Percentiles rank a stretch among this genome's conserved stretches.
Conservation (phyloP, 345 rosid species). For the Streptanthus diversifolius region DNA sequence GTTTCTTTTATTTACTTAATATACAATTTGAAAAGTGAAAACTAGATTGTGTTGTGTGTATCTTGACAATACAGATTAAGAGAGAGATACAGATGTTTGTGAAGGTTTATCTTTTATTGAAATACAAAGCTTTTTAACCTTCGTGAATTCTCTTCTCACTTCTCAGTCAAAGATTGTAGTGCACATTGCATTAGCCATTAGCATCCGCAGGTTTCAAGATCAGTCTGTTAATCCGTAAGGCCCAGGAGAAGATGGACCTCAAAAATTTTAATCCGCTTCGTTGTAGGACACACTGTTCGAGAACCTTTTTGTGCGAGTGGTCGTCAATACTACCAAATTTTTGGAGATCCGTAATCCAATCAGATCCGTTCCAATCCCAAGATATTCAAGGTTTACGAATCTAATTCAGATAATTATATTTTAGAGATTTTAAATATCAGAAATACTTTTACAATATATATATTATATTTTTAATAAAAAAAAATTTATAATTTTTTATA, state of each 20-base stretch:
- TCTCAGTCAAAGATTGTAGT: neutral
- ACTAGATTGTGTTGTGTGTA: conserved; percentile 25
- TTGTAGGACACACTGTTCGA: neutral
- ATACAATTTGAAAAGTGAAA: conserved; percentile 18
- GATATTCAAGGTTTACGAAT: too few species aligned
- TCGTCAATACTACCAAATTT: too few species aligned
- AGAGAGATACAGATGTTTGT: conserved; percentile 14
- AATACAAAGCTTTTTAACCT: neutral
- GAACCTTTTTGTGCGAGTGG: neutral
- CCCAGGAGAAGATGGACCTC: neutral
- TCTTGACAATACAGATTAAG: conserved; percentile 19
- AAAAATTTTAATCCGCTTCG: neutral
- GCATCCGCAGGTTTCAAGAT: neutral
- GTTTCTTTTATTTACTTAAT: neutral
- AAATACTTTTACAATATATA: too few species aligned
- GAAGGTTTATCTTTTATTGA: neutral
- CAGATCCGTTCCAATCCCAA: too few species aligned
- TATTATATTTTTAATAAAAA: too few species aligned
- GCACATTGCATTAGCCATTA: neutral
- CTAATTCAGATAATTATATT: too few species aligned
- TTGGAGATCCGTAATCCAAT: too few species aligned
- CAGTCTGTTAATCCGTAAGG: neutral
- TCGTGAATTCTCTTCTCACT: neutral
- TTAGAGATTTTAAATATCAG: too few species aligned
- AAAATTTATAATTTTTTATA: too few species aligned